Evolutionary conservation across 2,329 filamentous ascomycete genomes (phyloP), one percentile per base, ranked within the genome.

Genomic region (Drechslerella dactyloides): DNA sequence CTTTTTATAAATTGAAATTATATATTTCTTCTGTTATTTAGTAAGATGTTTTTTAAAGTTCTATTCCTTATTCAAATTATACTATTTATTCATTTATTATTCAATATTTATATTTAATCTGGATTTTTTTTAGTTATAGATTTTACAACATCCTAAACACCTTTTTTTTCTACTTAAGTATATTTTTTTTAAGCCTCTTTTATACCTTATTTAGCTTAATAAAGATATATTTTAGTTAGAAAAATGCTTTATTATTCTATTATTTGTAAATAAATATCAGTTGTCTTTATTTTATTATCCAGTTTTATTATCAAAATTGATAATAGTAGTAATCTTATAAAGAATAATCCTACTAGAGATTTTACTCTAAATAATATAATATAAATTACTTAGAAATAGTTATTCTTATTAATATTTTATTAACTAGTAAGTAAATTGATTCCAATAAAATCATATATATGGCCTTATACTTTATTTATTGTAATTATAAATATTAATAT

Each of bases 341-440:
- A 21, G 7, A 42, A 6, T 21, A 42, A 17, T 35, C 40, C 48
- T 11, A 58, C 46, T 48, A 58, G 24, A n/a, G n/a, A 58, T 1
- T 48, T 27, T 23, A 27, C 48, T 48, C 30, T 48, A 24, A 42
- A 42, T n/a, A 27, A 40, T 44, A 48, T 13, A n/a, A 17, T 44
- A 30, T 27, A 24, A 10, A 48, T 27, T 24, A 58, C 23, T 42
- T 27, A 58, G 40, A 23, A 58, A 11, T 58, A 40, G 11, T 58
- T 27, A 44, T 42, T 58, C 40, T 42, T 48, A n/a, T 33, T 48
- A 48, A 58, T 27, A 30, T 24, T 46, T 15, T n/a, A 19, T 30
- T 42, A 58, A 30, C 48, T 23, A 6, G 30, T 24, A 7, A 23
- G 10, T 33, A 33, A 33, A 33, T 33, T 33, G 8, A 33, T 33